Base-by-base conservation (phyloP, 2,329 filamentous ascomycete genomes). In the Colletotrichum karsti region DNA sequence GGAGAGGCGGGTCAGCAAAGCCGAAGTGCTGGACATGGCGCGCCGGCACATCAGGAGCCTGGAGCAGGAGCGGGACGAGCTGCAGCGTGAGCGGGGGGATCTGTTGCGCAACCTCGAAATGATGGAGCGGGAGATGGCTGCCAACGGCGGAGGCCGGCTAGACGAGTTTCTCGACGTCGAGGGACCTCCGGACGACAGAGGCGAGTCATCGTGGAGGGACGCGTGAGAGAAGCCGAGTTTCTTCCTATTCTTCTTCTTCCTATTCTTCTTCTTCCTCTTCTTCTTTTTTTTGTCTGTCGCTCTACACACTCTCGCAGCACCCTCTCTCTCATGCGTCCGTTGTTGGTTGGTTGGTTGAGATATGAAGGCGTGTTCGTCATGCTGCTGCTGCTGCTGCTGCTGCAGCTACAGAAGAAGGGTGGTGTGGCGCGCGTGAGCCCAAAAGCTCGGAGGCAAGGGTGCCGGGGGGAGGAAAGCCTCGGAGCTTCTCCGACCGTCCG, bases 1-100 rank as follows among this genome's bases (percentile, higher is more conserved):
- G 65, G 69, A 69, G 22, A 72, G 69, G 24, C 73, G 74, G n/a
- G 70, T 78, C 24, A 80, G 77, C 70, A 80, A 80, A 62, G 77
- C 74, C 8, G 77, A 80, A 60, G 77, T 80, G 5, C 63, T 80
- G 30, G 78, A 80, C 39, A 72, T 78, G 70, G 78, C 78, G 35
- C 73, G 75, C 12, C 68, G 71, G 50, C 76, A 80, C 55, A 80
- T 80, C 42, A 63, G 73, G 57, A 63, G 70, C 46, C 68, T 80
- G 26, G 78, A 80, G 66, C 72, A 71, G 46, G 74, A 77, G 50
- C 69, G 73, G 15, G 72, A 74, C 20, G 57, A 54, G 5, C 74
- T 80, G 15, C 72, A 74, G n/a, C 70, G 70, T 33, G 77, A 80
- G 55, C 73, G 73, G 4, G 71, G 75, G 20, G 74, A 72, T 46